phyloP scores from a whole-genome alignment of 2,329 filamentous ascomycete genomes.

The Karstenula rhodostoma region DNA sequence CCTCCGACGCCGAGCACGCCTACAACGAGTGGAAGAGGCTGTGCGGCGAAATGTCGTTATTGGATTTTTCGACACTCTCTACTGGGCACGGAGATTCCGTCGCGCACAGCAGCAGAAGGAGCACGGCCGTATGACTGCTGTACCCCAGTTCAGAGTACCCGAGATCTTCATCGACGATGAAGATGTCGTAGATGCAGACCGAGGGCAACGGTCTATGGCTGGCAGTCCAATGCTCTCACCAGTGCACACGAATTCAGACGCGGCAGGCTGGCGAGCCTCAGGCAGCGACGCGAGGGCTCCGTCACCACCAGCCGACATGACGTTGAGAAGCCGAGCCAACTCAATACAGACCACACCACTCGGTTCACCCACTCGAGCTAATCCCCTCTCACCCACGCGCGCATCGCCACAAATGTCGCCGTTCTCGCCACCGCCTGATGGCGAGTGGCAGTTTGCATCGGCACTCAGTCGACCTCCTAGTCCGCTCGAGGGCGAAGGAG shows the following conservation, averaged over 20 bases:
- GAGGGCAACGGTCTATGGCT: conserved; percentile 45
- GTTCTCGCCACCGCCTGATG: conserved; percentile 39
- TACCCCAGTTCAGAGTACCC: conserved; percentile 84
- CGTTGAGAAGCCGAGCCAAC: conserved; percentile 45
- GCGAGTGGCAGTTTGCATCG: conserved; percentile 57
- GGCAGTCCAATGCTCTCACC: conserved; percentile 45
- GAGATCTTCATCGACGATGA: conserved; percentile 91
- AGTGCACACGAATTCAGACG: conserved; percentile 33
- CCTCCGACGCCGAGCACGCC: conserved; percentile 82
- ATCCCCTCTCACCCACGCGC: conserved; percentile 27
- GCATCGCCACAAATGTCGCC: conserved; percentile 37
- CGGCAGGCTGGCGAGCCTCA: conserved; percentile 35
- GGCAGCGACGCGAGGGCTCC: conserved; percentile 35
- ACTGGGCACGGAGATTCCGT: conserved; percentile 85
- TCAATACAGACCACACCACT: conserved; percentile 50
- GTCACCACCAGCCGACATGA: conserved; percentile 42
- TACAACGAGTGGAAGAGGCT: conserved; percentile 94
- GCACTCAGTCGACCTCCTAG: conserved; percentile 51
- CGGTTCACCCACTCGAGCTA: conserved; percentile 41
- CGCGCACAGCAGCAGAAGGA: conserved; percentile 76
- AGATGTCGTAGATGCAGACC: conserved; percentile 57
- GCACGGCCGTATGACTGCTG: conserved; percentile 73
- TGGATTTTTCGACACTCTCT: conserved; percentile 94
- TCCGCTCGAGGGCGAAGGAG: conserved; percentile 43
- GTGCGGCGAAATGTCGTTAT: conserved; percentile 89